Evolutionary conservation across 441 rosid species (phyloP).

Genomic region (Arabidopsis hybrid): DNA sequence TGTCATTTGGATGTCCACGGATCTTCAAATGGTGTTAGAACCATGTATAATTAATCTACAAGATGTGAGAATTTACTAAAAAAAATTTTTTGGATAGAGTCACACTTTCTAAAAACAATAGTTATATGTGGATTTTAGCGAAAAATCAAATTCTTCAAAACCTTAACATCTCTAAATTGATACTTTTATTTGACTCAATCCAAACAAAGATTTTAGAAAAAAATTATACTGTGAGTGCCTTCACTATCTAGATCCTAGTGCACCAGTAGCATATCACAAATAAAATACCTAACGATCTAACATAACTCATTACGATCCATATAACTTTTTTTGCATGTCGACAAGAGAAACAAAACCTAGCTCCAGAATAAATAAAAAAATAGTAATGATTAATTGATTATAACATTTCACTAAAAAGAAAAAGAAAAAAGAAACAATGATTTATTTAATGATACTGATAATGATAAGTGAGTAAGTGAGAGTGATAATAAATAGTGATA

Average conservation of each 20-base stretch:
- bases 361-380: background rate
- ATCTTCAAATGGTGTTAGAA: no score
- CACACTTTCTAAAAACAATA: background rate
- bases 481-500: slow-evolving; percentile 6
- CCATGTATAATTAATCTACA: background rate
- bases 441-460: slow-evolving; percentile 24
- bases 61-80: background rate
- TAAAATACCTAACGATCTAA: background rate
- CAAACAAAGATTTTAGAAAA: background rate
- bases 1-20: no score
- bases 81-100: background rate
- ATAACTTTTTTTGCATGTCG: slow-evolving; percentile 28
- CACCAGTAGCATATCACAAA: background rate
- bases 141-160: background rate
- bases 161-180: background rate
- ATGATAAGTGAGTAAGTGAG: background rate
- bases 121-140: background rate
- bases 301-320: background rate
- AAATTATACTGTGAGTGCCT: background rate
- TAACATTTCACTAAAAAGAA: background rate
- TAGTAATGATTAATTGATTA: slow-evolving; percentile 19
- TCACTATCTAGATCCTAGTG: background rate
- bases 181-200: background rate
- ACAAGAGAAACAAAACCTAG: slow-evolving; percentile 39
- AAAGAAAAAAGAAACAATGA: slow-evolving; percentile 14